These are phyloP conservation scores for Colletotrichum incanum DNA, from an alignment of 2,329 filamentous ascomycete genomes.

Conservation along the genomic window DNA sequence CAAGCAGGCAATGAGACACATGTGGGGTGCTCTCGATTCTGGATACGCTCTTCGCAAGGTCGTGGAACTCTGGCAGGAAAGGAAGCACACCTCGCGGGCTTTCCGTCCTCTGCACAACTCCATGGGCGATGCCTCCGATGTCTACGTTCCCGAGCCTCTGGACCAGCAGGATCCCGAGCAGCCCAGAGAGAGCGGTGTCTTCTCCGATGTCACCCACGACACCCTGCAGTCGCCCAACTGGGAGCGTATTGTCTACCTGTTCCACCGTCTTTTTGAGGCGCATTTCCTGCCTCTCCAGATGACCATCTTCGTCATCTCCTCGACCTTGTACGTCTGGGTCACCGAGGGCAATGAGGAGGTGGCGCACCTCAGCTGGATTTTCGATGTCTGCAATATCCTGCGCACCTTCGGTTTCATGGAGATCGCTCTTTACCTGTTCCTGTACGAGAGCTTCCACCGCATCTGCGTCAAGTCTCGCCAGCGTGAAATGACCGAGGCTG, in stretches of 20 bases:
- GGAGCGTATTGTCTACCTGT: constrained; percentile 71
- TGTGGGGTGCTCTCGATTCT: constrained; percentile 82
- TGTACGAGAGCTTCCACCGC: constrained; percentile 79
- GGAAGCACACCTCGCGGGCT: constrained; percentile 69
- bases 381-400: constrained; percentile 72
- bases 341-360: constrained; percentile 67
- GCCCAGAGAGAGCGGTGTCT: constrained; percentile 65
- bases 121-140: constrained; percentile 62
- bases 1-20: constrained; percentile 80
- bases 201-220: constrained; percentile 69
- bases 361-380: constrained; percentile 71
- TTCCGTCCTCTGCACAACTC: constrained; percentile 71
- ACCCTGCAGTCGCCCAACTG: constrained; percentile 68
- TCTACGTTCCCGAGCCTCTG: constrained; percentile 64
- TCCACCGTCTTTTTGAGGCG: constrained; percentile 80
- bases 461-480: constrained; percentile 73
- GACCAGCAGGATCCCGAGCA: constrained; percentile 58
- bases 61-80: constrained; percentile 70
- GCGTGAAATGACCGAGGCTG: constrained; percentile 77
- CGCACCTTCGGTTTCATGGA: constrained; percentile 75
- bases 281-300: constrained; percentile 81
- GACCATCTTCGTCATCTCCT: constrained; percentile 75
- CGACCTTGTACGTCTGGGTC: constrained; percentile 71
- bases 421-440: constrained; percentile 74
- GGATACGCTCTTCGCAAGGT: constrained; percentile 75